These are phyloP conservation scores for Penicillium paradoxum DNA, from an alignment of 495 filamentous ascomycete species.

Conservation along the genomic window DNA sequence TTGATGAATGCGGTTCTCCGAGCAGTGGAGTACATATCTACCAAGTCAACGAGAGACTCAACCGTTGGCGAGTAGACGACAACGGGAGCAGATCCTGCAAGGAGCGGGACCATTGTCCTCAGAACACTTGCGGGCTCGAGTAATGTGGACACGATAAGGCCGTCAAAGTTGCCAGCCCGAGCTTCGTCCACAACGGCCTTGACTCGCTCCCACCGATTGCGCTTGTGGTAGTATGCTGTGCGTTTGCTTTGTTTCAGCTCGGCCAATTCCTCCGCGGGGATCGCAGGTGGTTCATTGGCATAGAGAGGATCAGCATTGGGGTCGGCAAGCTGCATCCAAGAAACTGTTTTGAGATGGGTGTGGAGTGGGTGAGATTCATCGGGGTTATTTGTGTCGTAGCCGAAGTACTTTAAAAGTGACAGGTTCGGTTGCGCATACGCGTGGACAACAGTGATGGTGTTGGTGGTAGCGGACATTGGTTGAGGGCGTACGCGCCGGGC, in stretches of 20 bases:
- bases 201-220: slow-evolving; percentile 67
- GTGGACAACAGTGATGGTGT: slow-evolving; percentile 86
- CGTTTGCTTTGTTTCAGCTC: slow-evolving; percentile 71
- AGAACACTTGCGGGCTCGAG: slow-evolving; percentile 79
- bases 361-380: slow-evolving; percentile 70
- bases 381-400: slow-evolving; percentile 66
- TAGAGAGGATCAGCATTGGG: slow-evolving; percentile 70
- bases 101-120: slow-evolving; percentile 64
- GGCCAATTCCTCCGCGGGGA: slow-evolving; percentile 51
- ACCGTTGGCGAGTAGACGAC: slow-evolving; percentile 77
- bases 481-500: slow-evolving; percentile 23
- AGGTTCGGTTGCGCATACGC: slow-evolving; percentile 87
- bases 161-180: slow-evolving; percentile 71
- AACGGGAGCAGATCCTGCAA: slow-evolving; percentile 76
- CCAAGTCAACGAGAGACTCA: slow-evolving; percentile 68
- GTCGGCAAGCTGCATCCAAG: slow-evolving; percentile 83
- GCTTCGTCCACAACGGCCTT: slow-evolving; percentile 65
- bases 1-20: slow-evolving; percentile 68
- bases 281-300: slow-evolving; percentile 48
- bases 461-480: slow-evolving; percentile 54
- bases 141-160: slow-evolving; percentile 70
- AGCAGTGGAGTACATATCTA: slow-evolving; percentile 74
- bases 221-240: slow-evolving; percentile 78
- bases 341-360: slow-evolving; percentile 73
- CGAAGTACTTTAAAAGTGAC: slow-evolving; percentile 78